Conservation (phyloP, 805 yeast genomes). For the Jamesozyma gamospora region DNA sequence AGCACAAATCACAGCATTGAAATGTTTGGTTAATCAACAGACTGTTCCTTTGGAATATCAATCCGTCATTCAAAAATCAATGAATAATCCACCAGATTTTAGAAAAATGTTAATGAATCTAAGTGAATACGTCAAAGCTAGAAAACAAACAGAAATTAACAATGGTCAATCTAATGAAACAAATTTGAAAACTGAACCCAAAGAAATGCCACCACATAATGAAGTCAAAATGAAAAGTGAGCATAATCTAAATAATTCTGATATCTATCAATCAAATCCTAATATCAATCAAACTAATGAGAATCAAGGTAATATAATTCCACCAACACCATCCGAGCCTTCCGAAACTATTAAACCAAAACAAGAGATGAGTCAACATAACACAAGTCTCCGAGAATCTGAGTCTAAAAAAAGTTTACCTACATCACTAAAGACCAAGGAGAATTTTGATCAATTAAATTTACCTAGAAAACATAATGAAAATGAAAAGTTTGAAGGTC, state of each 20-base stretch:
- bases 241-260: too few species aligned
- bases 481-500: slow-evolving; percentile 3
- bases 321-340: not conserved
- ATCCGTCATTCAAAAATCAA: slow-evolving; percentile 22
- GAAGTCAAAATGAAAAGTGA: too few species aligned
- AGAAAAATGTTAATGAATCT: slow-evolving; percentile 23
- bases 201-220: too few species aligned
- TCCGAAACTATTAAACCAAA: not conserved
- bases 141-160: slow-evolving; percentile 2
- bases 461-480: too few species aligned
- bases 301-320: not conserved
- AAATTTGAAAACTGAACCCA: too few species aligned
- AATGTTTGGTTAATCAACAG: slow-evolving; percentile 23
- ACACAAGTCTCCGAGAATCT: too few species aligned
- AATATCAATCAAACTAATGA: too few species aligned
- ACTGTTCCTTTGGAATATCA: slow-evolving; percentile 24
- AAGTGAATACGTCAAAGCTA: slow-evolving; percentile 22
- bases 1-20: slow-evolving; percentile 30
- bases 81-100: slow-evolving; percentile 27
- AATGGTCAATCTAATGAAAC: too few species aligned
- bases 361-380: not conserved
- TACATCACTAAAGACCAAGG: too few species aligned
- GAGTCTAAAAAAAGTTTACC: too few species aligned
- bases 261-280: too few species aligned
- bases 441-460: too few species aligned